Evolutionary conservation across 108 stramenopile species (phyloP).

Genomic region (Cyclotella kingstonii): DNA sequence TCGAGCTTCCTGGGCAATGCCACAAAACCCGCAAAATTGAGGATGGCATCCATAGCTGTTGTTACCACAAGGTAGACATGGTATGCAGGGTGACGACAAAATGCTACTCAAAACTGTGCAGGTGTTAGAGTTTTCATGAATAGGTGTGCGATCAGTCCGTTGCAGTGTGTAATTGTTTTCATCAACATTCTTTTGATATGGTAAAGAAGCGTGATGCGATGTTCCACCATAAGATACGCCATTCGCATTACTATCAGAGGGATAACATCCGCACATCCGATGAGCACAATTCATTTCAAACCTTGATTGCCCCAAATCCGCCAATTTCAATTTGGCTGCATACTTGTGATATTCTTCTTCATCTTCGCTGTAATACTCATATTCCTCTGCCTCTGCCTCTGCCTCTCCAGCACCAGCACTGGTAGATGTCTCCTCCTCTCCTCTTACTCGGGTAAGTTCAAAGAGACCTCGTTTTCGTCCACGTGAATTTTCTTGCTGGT

Average conservation of each 20-base stretch:
- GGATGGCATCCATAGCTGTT: constrained; percentile 48
- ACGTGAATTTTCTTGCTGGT: constrained; percentile 3
- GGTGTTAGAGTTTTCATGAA: constrained; percentile 2
- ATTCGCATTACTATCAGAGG: constrained; percentile 18
- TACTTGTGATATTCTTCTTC: constrained; percentile 26
- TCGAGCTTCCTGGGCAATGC: constrained; percentile 77
- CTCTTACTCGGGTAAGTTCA: neutral
- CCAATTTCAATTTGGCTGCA: constrained; percentile 4
- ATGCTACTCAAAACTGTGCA: constrained; percentile 46
- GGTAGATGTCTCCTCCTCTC: neutral
- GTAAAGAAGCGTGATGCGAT: neutral
- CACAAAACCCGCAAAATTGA: constrained; percentile 75
- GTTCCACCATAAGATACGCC: constrained; percentile 11
- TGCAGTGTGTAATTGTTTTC: constrained; percentile 5
- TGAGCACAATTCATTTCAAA: constrained; percentile 70
- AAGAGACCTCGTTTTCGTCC: neutral
- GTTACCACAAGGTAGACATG: constrained; percentile 39
- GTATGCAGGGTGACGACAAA: constrained; percentile 28
- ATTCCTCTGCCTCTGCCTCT: constrained; percentile 29
- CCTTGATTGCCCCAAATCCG: constrained; percentile 57
- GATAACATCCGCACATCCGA: constrained; percentile 68
- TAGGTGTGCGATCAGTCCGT: neutral
- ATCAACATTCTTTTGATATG: neutral
- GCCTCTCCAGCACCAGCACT: constrained; percentile 15
- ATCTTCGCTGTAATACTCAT: constrained; percentile 33